Base-by-base conservation (phyloP, 2,329 filamentous ascomycete species). In the Colletotrichum cuscutae region DNA sequence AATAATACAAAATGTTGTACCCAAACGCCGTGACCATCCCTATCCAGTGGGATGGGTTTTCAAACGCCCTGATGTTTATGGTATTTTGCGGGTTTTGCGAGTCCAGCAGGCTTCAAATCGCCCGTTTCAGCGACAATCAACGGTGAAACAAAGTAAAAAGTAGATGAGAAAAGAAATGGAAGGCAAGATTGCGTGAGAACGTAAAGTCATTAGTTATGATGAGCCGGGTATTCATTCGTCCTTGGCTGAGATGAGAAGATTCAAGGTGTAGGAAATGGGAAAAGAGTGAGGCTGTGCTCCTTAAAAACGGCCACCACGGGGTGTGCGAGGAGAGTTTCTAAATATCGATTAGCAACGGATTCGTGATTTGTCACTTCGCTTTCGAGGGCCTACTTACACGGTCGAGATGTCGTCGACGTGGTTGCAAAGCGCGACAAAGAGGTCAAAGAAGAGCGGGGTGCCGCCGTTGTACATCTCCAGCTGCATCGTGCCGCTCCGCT, bases 401-500 rank as follows among this genome's bases (percentile, higher is more conserved):
- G 85, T 87, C 5, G 89, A 87, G 74, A 92, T 88, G 78, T 92
- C 93, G 81, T 91, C 94, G 79, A 97, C 93, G 80, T 97, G 94
- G 81, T 98, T 97, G 84, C 94, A 95, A 84, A 98, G 90, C 22
- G 95, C 95, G 63, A 98, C 95, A 81, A 98, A 98, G 57, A 98
- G 87, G 80, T 98, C 95, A 80, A 98, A 98, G 86, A 97, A 98
- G 72, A 97, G 87, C 79, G 93, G 89, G 1, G 87, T 93, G 66
- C 94, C 94, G 32, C 95, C 95, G 74, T 91, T 90, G 81, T 93
- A 93, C 95, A 98, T 98, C 85, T 98, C 95, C 77, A 94, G 90
- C 84, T 98, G 95, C 95, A 98, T 97, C 4, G 95, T 98, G 67
- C 95, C 95, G 82, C 95, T 97, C 68, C 94, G 89, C 87, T 97